Evolutionary conservation across 1,284 basidiomycete species (phyloP).

Genomic region (Pseudozyma pruni): DNA sequence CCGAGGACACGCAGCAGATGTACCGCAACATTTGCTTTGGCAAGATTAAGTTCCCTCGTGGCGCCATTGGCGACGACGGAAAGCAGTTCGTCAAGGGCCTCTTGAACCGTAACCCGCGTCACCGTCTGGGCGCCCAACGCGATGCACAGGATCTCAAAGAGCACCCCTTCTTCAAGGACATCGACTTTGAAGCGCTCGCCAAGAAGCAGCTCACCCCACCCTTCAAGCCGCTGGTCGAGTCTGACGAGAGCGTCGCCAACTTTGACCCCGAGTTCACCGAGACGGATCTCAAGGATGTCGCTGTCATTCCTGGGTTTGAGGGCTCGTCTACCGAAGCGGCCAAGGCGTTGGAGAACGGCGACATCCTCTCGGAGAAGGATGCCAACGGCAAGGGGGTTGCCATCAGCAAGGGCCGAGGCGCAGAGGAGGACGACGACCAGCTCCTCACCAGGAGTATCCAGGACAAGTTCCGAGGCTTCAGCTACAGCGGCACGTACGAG

Average conservation of each 20-base stretch:
- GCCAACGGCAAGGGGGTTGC: constrained; percentile 38
- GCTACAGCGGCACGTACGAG: constrained; percentile 65
- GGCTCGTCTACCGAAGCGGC: constrained; percentile 40
- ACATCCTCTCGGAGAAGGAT: constrained; percentile 23
- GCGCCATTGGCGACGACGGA: constrained; percentile 95
- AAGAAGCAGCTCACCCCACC: constrained; percentile 93
- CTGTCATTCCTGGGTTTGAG: constrained; percentile 59
- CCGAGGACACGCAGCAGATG: constrained; percentile 99
- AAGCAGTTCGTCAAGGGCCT: constrained; percentile 99
- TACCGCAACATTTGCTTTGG: constrained; percentile 98
- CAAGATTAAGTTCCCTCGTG: constrained; percentile 97
- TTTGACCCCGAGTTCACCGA: constrained; percentile 98
- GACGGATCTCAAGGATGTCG: constrained; percentile 74
- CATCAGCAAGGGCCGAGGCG: constrained; percentile 36
- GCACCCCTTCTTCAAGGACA: constrained; percentile 91
- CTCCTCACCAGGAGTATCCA: constrained; percentile 61
- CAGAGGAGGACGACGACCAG: constrained; percentile 46
- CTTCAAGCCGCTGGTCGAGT: constrained; percentile 97
- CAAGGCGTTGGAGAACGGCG: constrained; percentile 27
- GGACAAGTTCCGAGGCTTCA: constrained; percentile 67
- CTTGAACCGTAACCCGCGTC: constrained; percentile 95
- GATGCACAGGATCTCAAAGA: constrained; percentile 95
- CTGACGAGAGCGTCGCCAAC: constrained; percentile 95
- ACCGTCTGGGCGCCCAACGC: constrained; percentile 88
- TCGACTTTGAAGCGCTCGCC: constrained; percentile 74